Base-by-base conservation (phyloP, 2,329 filamentous ascomycete genomes). In the Cercospora citrullina region DNA sequence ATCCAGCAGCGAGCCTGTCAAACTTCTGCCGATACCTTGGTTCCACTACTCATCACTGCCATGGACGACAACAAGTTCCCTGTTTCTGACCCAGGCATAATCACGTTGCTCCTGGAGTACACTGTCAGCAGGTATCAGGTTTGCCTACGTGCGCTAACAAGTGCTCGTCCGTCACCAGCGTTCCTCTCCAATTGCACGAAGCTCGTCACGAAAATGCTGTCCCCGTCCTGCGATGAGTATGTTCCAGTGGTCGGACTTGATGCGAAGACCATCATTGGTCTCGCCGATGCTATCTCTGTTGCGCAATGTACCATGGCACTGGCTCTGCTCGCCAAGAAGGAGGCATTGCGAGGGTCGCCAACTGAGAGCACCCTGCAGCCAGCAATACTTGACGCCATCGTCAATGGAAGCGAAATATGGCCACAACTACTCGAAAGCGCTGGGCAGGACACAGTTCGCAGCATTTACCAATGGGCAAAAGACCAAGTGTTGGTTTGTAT, bases 351-450 rank as follows among this genome's bases (percentile, higher is more conserved):
- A 67, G 68, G 28, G 48, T 58, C 18, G 51, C 31, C 12, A 61
- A 63, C 48, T 33, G 70, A 71, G 18, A 60, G 23, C n/a, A 58
- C 51, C 16, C 18, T 72, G 18, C 68, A 71, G 59, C 14, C 75
- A 33, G 79, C 79, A 7, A 75, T 84, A 60, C 77, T 81, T 55
- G 73, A 73, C 18, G 79, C 79, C 7, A 75, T 83, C n/a, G 78
- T 80, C 10, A 73, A 76, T 30, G 80, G 81, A 36, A 79, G 77
- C 53, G 76, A 79, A n/a, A 77, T 80, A 12, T 83, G 81, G 77
- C 74, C 81, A 2, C 80, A 83, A 66, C 75, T 84, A 7, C 72
- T 84, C 12, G 75, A 75, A 26, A 80, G 77, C 28, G 75, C 80
- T 23, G 79, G 80, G 39, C 66, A 68, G 28, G 68, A 67, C 12